Percentiles rank a stretch among this genome's conserved stretches.
Evolutionary conservation across 805 yeast species (phyloP).

Genomic region (Metschnikowia borealis): DNA sequence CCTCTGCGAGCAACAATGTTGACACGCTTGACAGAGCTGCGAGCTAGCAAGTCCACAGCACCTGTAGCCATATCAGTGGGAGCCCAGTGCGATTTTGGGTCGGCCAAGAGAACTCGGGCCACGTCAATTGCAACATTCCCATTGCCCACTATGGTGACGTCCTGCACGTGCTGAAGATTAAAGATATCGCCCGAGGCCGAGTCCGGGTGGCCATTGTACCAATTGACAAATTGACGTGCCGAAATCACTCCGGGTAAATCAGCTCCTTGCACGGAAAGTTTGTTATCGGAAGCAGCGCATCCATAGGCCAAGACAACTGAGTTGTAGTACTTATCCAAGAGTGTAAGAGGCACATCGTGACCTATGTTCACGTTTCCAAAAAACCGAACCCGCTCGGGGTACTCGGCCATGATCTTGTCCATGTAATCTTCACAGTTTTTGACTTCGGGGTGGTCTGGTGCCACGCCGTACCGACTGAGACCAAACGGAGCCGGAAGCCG

Average conservation of each 20-base stretch:
- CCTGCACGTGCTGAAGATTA: constrained; percentile 55
- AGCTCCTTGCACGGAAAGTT: constrained; percentile 57
- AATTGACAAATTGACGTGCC: constrained; percentile 85
- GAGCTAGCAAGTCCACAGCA: constrained; percentile 53
- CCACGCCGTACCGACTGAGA: constrained; percentile 90
- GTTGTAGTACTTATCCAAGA: constrained; percentile 57
- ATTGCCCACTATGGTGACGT: constrained; percentile 85
- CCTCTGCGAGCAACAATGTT: constrained; percentile 85
- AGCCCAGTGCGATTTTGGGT: constrained; percentile 51
- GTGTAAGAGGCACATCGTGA: constrained; percentile 47
- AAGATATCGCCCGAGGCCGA: constrained; percentile 23
- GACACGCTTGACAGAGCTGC: constrained; percentile 58
- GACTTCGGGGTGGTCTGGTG: constrained; percentile 98
- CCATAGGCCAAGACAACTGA: constrained; percentile 83
- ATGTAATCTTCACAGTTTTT: constrained; percentile 78
- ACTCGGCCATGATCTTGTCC: constrained; percentile 40
- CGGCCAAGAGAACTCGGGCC: constrained; percentile 69
- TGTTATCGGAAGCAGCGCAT: constrained; percentile 53
- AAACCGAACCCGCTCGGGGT: constrained; percentile 37
- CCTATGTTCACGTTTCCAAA: constrained; percentile 75
- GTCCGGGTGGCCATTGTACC: constrained; percentile 93
- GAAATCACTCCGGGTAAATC: constrained; percentile 63
- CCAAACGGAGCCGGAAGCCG: constrained; percentile 89
- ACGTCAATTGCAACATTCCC: constrained; percentile 96
- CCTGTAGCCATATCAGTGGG: constrained; percentile 67